Percentiles rank a stretch among this genome's conserved stretches.
Conservation (phyloP, 352 stramenopile genomes). For the Phytophthora litchii region DNA sequence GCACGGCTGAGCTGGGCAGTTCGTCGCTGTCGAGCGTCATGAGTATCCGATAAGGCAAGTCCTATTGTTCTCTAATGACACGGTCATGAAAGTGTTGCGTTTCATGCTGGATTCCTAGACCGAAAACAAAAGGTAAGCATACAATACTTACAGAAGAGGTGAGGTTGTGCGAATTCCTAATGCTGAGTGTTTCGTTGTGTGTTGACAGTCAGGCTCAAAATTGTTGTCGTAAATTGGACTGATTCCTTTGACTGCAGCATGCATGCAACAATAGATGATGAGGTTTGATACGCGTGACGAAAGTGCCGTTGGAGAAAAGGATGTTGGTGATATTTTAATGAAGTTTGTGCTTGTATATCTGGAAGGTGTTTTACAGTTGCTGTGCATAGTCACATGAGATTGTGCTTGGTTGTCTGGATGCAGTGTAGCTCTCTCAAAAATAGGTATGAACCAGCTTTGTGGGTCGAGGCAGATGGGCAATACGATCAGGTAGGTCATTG, state of each 20-base stretch:
- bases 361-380: slow-evolving; percentile 7
- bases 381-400: slow-evolving; percentile 8
- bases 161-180: no score
- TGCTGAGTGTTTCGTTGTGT: no score
- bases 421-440: slow-evolving; percentile 16
- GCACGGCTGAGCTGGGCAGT: slow-evolving; percentile 57
- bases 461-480: no score
- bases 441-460: slow-evolving; percentile 12
- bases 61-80: slow-evolving; percentile 7
- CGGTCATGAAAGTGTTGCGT: slow-evolving; percentile 10
- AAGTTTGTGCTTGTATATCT: slow-evolving; percentile 29
- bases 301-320: slow-evolving; percentile 20
- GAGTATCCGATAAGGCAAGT: slow-evolving; percentile 73
- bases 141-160: no score
- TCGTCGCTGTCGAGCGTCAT: slow-evolving; percentile 80
- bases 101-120: slow-evolving; percentile 10
- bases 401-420: slow-evolving; percentile 3
- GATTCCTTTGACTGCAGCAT: slow-evolving; percentile 17
- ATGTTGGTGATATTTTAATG: slow-evolving; percentile 41
- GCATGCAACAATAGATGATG: slow-evolving; percentile 20
- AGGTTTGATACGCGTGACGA: slow-evolving; percentile 19
- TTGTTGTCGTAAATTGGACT: slow-evolving; percentile 18
- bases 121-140: slow-evolving; percentile 1
- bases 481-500: no score
- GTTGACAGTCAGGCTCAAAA: slow-evolving; percentile 13